A percentile compares a stretch with the other conserved stretches of the same genome.
These are phyloP conservation scores for Ceratocystis destructans DNA, from an alignment of 2,329 filamentous ascomycete genomes.

Conservation along the genomic window DNA sequence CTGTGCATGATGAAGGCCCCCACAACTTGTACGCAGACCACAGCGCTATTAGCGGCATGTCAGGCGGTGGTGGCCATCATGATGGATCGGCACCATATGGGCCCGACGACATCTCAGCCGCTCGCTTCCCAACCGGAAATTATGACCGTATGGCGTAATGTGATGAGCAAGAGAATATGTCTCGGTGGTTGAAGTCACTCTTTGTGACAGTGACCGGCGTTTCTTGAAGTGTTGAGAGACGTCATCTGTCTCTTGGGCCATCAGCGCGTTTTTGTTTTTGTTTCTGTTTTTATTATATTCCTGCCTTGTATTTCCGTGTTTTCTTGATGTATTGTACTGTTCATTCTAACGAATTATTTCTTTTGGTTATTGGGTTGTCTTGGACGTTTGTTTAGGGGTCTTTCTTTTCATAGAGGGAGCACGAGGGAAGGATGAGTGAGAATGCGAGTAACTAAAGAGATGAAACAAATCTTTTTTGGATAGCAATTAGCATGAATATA, in stretches of 20 bases:
- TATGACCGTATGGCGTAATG: slow-evolving; percentile 34
- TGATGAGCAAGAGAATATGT: too few relatives aligned
- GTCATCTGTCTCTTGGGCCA: neutral
- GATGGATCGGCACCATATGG: slow-evolving; percentile 14
- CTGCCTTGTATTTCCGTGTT: neutral
- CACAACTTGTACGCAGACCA: slow-evolving; percentile 6
- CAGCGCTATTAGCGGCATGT: neutral
- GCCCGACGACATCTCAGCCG: slow-evolving; percentile 17
- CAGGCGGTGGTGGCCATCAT: neutral
- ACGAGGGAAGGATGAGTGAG: too few relatives aligned
- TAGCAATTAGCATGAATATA: too few relatives aligned
- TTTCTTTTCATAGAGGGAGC: too few relatives aligned
- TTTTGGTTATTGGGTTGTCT: neutral
- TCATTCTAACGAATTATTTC: neutral
- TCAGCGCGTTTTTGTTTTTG: neutral
- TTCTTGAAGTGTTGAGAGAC: too few relatives aligned
- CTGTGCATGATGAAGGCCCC: slow-evolving; percentile 14
- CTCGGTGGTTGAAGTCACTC: too few relatives aligned
- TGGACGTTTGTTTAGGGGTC: neutral
- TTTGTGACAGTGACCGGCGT: too few relatives aligned
- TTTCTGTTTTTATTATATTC: neutral
- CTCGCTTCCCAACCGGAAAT: slow-evolving; percentile 39
- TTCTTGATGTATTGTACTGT: neutral
- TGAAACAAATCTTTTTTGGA: too few relatives aligned
- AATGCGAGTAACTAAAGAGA: too few relatives aligned